Evolutionary conservation across 2,329 filamentous ascomycete genomes (phyloP).

Genomic region (Ciborinia camelliae): DNA sequence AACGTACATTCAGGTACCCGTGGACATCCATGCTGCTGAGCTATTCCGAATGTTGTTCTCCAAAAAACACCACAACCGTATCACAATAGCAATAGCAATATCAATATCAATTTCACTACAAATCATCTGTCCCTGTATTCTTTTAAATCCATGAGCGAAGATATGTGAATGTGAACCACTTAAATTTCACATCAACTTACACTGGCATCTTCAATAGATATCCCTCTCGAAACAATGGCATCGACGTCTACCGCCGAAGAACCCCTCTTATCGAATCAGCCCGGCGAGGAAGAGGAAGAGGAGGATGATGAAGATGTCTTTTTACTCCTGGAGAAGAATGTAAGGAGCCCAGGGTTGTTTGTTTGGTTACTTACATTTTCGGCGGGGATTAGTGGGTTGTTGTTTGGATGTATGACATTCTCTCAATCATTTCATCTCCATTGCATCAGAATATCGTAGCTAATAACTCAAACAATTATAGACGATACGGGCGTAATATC

Average conservation of each 20-base stretch:
- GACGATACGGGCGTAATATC: slow-evolving; percentile 56
- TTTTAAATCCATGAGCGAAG: background rate
- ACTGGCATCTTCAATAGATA: slow-evolving; percentile 3
- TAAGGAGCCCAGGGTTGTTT: slow-evolving; percentile 43
- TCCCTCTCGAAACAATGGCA: slow-evolving; percentile 10
- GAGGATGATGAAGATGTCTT: slow-evolving; percentile 28
- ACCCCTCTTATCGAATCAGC: slow-evolving; percentile 13
- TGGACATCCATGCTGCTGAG: slow-evolving; percentile 12
- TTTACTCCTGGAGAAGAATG: slow-evolving; percentile 34
- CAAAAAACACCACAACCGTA: no score
- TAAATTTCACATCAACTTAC: background rate
- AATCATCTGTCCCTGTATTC: no score
- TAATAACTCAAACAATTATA: slow-evolving; percentile 19
- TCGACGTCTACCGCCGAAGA: slow-evolving; percentile 12
- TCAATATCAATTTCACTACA: no score
- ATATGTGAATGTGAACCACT: slow-evolving; percentile 10
- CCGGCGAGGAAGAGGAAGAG: background rate
- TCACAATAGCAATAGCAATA: background rate
- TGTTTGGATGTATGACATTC: slow-evolving; percentile 58
- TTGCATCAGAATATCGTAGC: background rate
- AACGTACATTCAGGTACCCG: background rate
- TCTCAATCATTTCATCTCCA: background rate
- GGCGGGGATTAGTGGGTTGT: slow-evolving; percentile 62
- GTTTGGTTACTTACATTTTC: slow-evolving; percentile 61
- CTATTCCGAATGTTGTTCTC: background rate